phyloP scores from a whole-genome alignment of 1,284 basidiomycete species.

The Athelia sp. region DNA sequence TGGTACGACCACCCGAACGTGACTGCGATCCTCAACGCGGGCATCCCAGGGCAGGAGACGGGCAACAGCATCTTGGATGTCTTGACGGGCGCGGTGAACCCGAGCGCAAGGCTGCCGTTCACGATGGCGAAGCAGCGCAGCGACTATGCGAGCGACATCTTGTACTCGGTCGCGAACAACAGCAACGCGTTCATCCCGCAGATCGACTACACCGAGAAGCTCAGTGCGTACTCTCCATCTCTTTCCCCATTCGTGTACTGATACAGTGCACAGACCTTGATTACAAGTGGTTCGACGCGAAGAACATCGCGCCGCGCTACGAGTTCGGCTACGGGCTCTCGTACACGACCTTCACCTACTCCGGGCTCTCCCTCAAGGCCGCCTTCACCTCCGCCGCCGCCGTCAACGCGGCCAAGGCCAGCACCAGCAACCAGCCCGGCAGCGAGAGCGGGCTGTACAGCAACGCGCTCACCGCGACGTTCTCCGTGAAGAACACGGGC shows the following conservation, averaged over 20 bases:
- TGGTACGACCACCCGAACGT: conserved; percentile 49
- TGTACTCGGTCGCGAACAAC: conserved; percentile 9
- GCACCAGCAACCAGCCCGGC: conserved; percentile 4
- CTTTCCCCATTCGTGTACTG: conserved; percentile 8
- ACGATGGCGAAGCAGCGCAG: conserved; percentile 46
- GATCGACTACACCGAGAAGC: conserved; percentile 2
- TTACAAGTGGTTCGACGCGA: conserved; percentile 48
- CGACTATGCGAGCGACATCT: conserved; percentile 46
- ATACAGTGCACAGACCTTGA: conserved; percentile 45
- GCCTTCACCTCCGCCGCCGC: conserved; percentile 15
- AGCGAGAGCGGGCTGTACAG: conserved; percentile 9
- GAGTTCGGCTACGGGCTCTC: conserved; percentile 61
- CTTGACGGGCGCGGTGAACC: conserved; percentile 45
- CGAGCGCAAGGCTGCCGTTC: conserved; percentile 43
- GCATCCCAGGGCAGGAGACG: conserved; percentile 58
- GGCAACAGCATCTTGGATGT: conserved; percentile 54
- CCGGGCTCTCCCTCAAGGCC: conserved; percentile 18
- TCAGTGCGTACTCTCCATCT: conserved; percentile 9
- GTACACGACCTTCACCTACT: conserved; percentile 47
- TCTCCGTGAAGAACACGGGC: conserved; percentile 26
- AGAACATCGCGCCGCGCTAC: conserved; percentile 50
- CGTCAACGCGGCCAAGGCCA: conserved; percentile 1
- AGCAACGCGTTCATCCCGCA: conserved; percentile 13
- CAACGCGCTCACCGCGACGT: conserved; percentile 21
- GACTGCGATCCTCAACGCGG: conserved; percentile 45